Conservation (phyloP, 2,329 filamentous ascomycete species). For the Talaromyces sp. region DNA sequence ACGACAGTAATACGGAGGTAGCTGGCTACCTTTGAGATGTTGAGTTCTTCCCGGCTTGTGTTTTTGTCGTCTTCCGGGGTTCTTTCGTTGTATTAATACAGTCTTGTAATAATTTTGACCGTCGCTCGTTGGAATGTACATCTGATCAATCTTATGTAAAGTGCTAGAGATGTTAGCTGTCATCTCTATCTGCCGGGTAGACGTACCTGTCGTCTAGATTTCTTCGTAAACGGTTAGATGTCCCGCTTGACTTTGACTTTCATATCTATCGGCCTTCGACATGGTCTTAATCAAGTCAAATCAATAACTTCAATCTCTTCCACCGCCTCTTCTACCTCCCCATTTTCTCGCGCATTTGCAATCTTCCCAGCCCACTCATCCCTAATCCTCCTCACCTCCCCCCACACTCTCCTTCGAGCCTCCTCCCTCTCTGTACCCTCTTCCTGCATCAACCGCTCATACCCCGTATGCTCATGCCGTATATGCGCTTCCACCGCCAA, state of each 20-base stretch:
- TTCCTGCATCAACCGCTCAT: constrained; percentile 33
- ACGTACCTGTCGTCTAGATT: not conserved
- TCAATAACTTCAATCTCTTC: not conserved
- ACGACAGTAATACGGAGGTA: constrained; percentile 15
- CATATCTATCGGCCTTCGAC: too few relatives aligned
- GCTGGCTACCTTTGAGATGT: constrained; percentile 15
- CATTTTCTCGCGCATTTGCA: not conserved
- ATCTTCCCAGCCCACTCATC: constrained; percentile 26
- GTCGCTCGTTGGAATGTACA: constrained; percentile 2
- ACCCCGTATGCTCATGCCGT: constrained; percentile 40
- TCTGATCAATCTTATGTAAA: not conserved
- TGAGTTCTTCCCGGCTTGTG: not conserved
- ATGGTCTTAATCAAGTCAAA: not conserved
- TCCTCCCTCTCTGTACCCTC: constrained; percentile 24
- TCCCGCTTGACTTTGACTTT: too few relatives aligned
- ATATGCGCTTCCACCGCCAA: constrained; percentile 45
- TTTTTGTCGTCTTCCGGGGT: not conserved
- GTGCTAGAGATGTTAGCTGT: not conserved
- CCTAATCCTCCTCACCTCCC: constrained; percentile 28
- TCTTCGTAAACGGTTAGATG: not conserved
- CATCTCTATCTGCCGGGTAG: not conserved
- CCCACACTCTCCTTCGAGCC: constrained; percentile 34
- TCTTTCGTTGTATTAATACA: constrained; percentile 10
- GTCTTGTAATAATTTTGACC: constrained; percentile 2
- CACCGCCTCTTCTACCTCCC: not conserved